Evolutionary conservation across 768 basidiomycete genomes (phyloP).

Genomic region (Pisolithus sp.): DNA sequence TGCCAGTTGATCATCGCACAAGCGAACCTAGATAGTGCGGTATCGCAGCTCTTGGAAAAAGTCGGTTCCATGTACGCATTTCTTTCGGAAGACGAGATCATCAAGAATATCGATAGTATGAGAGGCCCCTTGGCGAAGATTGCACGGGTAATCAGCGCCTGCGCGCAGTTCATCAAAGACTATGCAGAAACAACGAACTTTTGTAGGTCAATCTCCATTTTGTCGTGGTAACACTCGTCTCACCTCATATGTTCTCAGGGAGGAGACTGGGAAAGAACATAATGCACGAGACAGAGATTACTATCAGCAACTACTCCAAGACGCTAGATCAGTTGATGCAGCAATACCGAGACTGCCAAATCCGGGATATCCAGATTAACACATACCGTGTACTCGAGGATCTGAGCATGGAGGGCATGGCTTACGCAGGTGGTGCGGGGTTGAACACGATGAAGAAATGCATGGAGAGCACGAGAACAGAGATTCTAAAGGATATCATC

Average conservation of each 20-base stretch:
- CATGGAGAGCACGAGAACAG: not conserved
- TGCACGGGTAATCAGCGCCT: not conserved
- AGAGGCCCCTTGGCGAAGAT: not conserved
- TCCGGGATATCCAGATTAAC: not conserved
- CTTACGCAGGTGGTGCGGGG: not conserved
- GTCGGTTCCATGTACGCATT: not conserved
- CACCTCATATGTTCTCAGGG: not conserved
- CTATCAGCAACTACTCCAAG: not conserved
- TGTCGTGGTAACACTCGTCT: not conserved
- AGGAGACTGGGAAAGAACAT: not conserved
- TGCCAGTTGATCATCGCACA: not conserved
- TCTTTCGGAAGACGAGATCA: not conserved
- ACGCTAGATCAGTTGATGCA: not conserved
- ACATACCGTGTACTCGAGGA: not conserved
- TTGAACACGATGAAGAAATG: not conserved
- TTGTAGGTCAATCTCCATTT: not conserved
- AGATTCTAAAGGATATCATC: not conserved
- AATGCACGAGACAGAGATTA: not conserved
- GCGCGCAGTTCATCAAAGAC: not conserved
- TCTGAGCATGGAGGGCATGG: not conserved
- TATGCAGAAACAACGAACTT: not conserved
- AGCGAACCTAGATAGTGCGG: not conserved
- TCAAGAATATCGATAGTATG: not conserved
- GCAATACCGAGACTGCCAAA: not conserved
- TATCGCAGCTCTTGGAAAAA: not conserved